These are phyloP conservation scores for Debaryomyces maramus DNA, from an alignment of 805 yeast genomes.

Conservation along the genomic window DNA sequence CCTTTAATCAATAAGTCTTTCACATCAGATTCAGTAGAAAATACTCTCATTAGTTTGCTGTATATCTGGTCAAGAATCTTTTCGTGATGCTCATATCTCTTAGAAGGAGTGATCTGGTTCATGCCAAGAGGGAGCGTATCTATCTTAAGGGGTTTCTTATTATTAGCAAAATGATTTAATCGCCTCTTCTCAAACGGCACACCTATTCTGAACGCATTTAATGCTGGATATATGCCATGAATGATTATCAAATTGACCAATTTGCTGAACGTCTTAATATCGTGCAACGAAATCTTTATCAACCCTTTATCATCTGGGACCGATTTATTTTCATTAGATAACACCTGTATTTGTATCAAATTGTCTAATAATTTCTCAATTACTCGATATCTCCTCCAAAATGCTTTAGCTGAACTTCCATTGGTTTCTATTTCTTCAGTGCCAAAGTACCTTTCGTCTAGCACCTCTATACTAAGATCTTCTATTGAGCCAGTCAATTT, in stretches of 20 bases:
- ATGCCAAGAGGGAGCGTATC: conserved; percentile 13
- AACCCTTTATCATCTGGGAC: conserved; percentile 27
- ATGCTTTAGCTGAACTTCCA: conserved; percentile 1
- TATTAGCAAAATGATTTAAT: conserved; percentile 47
- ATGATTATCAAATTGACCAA: conserved; percentile 64
- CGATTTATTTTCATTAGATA: conserved; percentile 28
- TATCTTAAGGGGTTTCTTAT: conserved; percentile 24
- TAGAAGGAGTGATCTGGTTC: conserved; percentile 15
- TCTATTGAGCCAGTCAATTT: conserved; percentile 24
- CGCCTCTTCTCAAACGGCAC: conserved; percentile 63
- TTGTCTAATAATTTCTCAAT: conserved; percentile 36
- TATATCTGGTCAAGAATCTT: conserved; percentile 29
- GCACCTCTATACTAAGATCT: conserved; percentile 17
- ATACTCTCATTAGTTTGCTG: conserved; percentile 31
- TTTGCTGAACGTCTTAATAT: conserved; percentile 70
- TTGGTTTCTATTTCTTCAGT: conserved; percentile 1
- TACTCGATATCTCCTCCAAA: conserved; percentile 12
- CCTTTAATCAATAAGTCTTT: conserved; percentile 59
- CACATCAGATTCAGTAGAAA: conserved; percentile 47
- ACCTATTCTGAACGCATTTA: conserved; percentile 55
- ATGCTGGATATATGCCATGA: conserved; percentile 68
- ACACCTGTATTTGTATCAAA: conserved; percentile 39
- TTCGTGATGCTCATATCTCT: conserved; percentile 14
- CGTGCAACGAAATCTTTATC: conserved; percentile 77
- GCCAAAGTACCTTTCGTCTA: conserved; percentile 12